A percentile compares a stretch with the other conserved stretches of the same genome.
Conservation (phyloP, 139 green algal genomes). For the Chlamydomonas sp. region DNA sequence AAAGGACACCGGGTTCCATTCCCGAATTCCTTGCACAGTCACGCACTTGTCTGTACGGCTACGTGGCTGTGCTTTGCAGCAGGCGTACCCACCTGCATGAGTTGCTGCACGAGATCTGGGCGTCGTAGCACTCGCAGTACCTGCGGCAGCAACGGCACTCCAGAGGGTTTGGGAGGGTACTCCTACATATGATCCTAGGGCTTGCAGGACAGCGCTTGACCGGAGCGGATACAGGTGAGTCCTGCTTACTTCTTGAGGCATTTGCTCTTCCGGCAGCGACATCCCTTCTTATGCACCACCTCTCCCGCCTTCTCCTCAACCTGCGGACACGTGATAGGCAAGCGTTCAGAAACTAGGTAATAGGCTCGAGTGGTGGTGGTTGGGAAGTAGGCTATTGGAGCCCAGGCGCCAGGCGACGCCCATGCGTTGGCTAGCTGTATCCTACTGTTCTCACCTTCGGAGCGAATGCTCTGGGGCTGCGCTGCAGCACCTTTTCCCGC, state of each 20-base stretch:
- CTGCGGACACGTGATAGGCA: not conserved
- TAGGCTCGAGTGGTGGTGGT: no score
- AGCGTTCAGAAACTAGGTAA: no score
- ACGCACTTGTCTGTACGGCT: no score
- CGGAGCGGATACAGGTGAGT: not conserved
- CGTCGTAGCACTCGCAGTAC: constrained; percentile 85
- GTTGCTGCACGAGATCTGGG: constrained; percentile 62
- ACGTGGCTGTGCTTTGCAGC: no score
- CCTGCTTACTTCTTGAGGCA: constrained; percentile 53
- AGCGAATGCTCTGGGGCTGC: constrained; percentile 62
- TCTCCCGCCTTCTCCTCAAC: constrained; percentile 33
- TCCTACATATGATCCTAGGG: not conserved
- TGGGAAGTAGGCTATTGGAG: no score
- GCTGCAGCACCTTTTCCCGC: constrained; percentile 51
- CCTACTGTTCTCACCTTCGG: constrained; percentile 53
- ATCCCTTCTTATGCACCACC: constrained; percentile 72
- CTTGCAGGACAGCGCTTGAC: not conserved
- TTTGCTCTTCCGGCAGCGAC: constrained; percentile 63
- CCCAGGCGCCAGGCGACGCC: no score
- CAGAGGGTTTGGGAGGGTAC: not conserved
- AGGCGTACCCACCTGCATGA: constrained; percentile 62
- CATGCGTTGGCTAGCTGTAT: not conserved
- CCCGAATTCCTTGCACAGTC: no score
- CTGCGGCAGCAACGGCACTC: not conserved
- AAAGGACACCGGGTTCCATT: no score